These are phyloP conservation scores for Byssothecium circinans DNA, from an alignment of 2,329 filamentous ascomycete species.

Conservation along the genomic window DNA sequence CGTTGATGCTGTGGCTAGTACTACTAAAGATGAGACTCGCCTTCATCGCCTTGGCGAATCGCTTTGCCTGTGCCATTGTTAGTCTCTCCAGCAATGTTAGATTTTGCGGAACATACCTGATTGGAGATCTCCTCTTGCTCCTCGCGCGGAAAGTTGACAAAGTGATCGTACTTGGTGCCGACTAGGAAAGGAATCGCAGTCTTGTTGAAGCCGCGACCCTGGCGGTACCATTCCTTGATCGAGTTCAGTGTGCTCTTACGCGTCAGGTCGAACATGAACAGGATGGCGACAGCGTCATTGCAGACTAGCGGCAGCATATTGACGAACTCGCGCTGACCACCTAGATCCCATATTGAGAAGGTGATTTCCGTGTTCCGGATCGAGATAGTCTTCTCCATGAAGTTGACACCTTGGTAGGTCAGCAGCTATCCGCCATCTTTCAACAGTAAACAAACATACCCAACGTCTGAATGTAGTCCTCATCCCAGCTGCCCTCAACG, in stretches of 20 bases:
- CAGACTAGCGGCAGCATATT: constrained; percentile 99
- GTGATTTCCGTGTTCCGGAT: constrained; percentile 99
- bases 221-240: constrained; percentile 99
- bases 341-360: constrained; percentile 98
- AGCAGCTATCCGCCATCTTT: constrained; percentile 8
- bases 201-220: constrained; percentile 98
- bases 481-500: constrained; percentile 98
- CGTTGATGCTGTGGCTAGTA: constrained; percentile 98
- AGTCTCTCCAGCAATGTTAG: constrained; percentile 9
- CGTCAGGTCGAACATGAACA: constrained; percentile 99
- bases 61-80: constrained; percentile 67
- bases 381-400: constrained; percentile 99
- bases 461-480: constrained; percentile 98
- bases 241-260: constrained; percentile 98
- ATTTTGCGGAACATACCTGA: constrained; percentile 61
- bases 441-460: constrained; percentile 53
- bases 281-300: constrained; percentile 96
- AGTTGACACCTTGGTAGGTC: constrained; percentile 76
- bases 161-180: constrained; percentile 98
- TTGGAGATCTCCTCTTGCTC: constrained; percentile 99
- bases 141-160: constrained; percentile 96
- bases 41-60: constrained; percentile 98
- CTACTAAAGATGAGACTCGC: constrained; percentile 97
- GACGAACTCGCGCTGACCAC: constrained; percentile 97
- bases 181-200: constrained; percentile 98